Percentiles rank a stretch among this genome's conserved stretches.
phyloP scores from a whole-genome alignment of 1,139 yeast genomes.

The Hanseniaspora gamundiae region DNA sequence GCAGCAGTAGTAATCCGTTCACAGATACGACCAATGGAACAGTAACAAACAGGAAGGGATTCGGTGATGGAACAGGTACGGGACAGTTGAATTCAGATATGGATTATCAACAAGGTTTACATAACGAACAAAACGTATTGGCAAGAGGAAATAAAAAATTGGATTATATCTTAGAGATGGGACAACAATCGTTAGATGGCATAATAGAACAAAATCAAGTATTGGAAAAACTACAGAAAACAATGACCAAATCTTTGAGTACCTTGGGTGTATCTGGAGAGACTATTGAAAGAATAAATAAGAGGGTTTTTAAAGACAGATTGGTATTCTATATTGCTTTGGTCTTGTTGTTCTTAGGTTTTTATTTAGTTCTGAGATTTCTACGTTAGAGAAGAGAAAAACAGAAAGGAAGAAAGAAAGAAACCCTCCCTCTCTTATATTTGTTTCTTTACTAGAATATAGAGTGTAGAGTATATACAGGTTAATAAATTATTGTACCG shows the following conservation, averaged over 20 bases:
- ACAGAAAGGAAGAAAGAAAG: no score
- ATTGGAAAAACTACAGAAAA: slow-evolving; percentile 49
- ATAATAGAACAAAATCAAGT: slow-evolving; percentile 74
- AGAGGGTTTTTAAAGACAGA: slow-evolving; percentile 81
- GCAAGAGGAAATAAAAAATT: slow-evolving; percentile 67
- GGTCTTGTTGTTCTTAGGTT: slow-evolving; percentile 45
- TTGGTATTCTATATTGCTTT: slow-evolving; percentile 77
- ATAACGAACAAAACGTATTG: slow-evolving; percentile 54
- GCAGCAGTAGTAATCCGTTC: slow-evolving; percentile 15
- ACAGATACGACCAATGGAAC: slow-evolving; percentile 9
- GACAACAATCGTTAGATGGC: slow-evolving; percentile 75
- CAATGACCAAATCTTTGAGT: slow-evolving; percentile 54
- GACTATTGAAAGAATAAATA: slow-evolving; percentile 71
- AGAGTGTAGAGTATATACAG: not conserved
- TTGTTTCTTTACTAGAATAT: no score
- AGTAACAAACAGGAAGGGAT: slow-evolving; percentile 8
- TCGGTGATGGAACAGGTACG: slow-evolving; percentile 42
- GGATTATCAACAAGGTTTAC: slow-evolving; percentile 47
- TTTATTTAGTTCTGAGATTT: slow-evolving; percentile 59
- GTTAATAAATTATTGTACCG: not conserved
- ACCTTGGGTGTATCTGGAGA: slow-evolving; percentile 82
- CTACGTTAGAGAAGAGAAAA: slow-evolving; percentile 39
- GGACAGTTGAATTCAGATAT: slow-evolving; percentile 44
- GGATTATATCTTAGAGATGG: slow-evolving; percentile 85
- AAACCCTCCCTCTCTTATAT: no score